These are phyloP conservation scores for Rhodotorula sp. DNA, from an alignment of 1,284 basidiomycete genomes.

Conservation along the genomic window DNA sequence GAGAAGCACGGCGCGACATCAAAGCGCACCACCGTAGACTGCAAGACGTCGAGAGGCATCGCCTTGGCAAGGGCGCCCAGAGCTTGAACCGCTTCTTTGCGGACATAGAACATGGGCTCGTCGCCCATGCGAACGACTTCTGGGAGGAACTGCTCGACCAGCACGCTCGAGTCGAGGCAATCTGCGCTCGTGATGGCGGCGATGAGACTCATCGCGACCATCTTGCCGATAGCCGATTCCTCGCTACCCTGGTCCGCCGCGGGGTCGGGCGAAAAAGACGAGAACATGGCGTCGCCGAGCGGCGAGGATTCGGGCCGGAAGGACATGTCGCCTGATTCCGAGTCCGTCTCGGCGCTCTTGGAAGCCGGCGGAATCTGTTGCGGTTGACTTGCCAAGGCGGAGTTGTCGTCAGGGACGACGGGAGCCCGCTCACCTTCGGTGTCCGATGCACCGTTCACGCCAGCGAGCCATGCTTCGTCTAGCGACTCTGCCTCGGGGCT, in stretches of 20 bases:
- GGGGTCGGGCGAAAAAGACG: conserved; percentile 34
- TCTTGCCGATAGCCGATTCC: conserved; percentile 79
- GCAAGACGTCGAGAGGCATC: conserved; percentile 68
- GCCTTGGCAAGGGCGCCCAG: conserved; percentile 83
- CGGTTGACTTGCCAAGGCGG: background rate
- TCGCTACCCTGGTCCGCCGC: conserved; percentile 41
- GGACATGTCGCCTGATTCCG: background rate
- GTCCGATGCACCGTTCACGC: background rate
- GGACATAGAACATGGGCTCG: conserved; percentile 77
- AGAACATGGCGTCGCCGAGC: conserved; percentile 15
- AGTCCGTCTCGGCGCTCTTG: background rate
- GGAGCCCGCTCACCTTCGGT: background rate
- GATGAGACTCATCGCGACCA: conserved; percentile 90
- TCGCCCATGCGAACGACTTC: conserved; percentile 76
- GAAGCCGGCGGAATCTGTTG: background rate
- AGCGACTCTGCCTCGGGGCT: conserved; percentile 33
- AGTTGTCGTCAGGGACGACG: background rate
- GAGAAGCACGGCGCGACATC: background rate
- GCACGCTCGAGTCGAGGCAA: conserved; percentile 59
- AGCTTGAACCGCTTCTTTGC: conserved; percentile 85
- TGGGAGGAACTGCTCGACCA: conserved; percentile 67
- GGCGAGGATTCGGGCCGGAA: conserved; percentile 1
- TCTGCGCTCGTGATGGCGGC: conserved; percentile 64
- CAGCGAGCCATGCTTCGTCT: conserved; percentile 24
- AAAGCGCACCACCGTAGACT: conserved; percentile 61